Evolutionary conservation across 345 rosid species (phyloP).

Genomic region (Citrus cavaleriei): DNA sequence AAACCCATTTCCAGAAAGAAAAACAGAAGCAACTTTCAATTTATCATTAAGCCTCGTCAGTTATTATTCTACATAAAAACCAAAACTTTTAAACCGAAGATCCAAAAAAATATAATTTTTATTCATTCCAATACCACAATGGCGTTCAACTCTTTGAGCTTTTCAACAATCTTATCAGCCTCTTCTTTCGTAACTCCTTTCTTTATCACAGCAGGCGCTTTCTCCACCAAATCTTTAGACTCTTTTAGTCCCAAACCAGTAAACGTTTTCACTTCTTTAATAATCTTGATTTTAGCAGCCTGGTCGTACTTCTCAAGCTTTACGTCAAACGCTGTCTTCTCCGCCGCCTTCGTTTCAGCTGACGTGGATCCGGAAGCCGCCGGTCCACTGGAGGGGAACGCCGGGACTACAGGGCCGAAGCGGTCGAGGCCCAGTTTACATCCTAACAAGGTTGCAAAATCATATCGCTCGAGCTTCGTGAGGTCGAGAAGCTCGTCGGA

Average conservation of each 20-base stretch:
- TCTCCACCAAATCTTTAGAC: slow-evolving; percentile 82
- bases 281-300: slow-evolving; percentile 64
- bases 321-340: slow-evolving; percentile 75
- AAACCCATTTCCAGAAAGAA: not conserved
- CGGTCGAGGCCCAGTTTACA: slow-evolving; percentile 67
- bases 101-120: not conserved
- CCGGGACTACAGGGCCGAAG: slow-evolving; percentile 52
- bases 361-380: slow-evolving; percentile 27
- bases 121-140: slow-evolving; percentile 67
- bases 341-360: slow-evolving; percentile 41
- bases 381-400: slow-evolving; percentile 21
- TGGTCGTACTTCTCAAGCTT: slow-evolving; percentile 87
- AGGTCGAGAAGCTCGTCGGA: slow-evolving; percentile 71
- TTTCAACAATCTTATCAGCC: slow-evolving; percentile 54
- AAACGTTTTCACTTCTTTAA: slow-evolving; percentile 73
- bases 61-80: not conserved
- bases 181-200: slow-evolving; percentile 69
- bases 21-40: not conserved
- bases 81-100: not conserved
- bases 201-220: slow-evolving; percentile 73
- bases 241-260: slow-evolving; percentile 88
- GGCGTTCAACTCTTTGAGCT: slow-evolving; percentile 73
- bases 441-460: slow-evolving; percentile 73
- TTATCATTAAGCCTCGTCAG: not conserved
- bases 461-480: slow-evolving; percentile 65